These are phyloP conservation scores for Heteromeles arbutifolia DNA, from an alignment of 306 rosid genomes.

Conservation along the genomic window DNA sequence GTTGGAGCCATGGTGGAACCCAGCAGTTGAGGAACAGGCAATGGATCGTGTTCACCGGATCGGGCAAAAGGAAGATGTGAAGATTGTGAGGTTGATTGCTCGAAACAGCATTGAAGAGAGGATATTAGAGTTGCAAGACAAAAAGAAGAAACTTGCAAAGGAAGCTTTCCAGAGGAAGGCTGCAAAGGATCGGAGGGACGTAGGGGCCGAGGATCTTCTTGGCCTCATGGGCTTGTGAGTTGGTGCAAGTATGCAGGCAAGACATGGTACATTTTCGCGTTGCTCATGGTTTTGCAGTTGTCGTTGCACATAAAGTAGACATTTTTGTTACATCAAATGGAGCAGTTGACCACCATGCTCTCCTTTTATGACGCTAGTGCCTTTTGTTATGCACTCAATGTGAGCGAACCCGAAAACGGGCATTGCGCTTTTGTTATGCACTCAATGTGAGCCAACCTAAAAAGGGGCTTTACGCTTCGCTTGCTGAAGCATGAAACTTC, in stretches of 20 bases:
- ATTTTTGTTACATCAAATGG: neutral
- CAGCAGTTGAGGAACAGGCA: constrained; percentile 84
- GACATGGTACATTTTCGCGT: neutral
- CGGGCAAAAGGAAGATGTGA: constrained; percentile 72
- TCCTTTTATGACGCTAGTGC: neutral
- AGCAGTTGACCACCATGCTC: neutral
- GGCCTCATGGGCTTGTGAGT: constrained; percentile 39
- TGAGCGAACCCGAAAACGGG: neutral
- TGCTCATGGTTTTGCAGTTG: neutral
- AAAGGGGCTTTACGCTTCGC: too few species aligned
- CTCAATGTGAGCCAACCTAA: too few species aligned
- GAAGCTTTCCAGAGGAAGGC: constrained; percentile 33
- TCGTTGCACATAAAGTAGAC: neutral
- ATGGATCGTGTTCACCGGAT: constrained; percentile 82
- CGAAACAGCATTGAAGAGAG: constrained; percentile 62
- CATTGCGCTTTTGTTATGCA: too few species aligned
- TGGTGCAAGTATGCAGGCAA: neutral
- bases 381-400: neutral
- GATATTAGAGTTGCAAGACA: constrained; percentile 55
- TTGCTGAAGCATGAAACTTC: too few species aligned
- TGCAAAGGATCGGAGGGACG: constrained; percentile 24
- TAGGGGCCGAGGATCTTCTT: constrained; percentile 45
- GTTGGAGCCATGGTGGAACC: constrained; percentile 95
- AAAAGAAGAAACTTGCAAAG: constrained; percentile 41
- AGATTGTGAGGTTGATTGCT: constrained; percentile 63